These are phyloP conservation scores for Dissophora ornata DNA, from an alignment of 192 early-diverging fungal species.

Conservation along the genomic window DNA sequence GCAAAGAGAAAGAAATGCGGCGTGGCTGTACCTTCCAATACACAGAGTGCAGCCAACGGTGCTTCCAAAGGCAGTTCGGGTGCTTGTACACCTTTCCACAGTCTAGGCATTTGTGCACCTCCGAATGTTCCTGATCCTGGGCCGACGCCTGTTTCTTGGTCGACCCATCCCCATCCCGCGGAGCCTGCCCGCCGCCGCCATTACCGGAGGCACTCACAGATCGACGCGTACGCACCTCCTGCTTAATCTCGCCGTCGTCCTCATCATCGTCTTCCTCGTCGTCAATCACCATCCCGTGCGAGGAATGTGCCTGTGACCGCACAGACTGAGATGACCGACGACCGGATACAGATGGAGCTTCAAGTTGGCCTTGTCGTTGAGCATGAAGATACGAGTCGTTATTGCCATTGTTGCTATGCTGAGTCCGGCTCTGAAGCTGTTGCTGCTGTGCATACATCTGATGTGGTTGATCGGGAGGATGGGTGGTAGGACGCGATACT, in stretches of 20 bases:
- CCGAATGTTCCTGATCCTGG: conserved; percentile 1
- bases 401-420: no score
- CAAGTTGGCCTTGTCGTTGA: no score
- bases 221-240: conserved; percentile 5
- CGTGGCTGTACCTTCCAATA: conserved; percentile 63
- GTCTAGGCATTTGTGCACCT: conserved; percentile 44
- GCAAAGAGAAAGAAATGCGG: background rate
- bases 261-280: conserved; percentile 45
- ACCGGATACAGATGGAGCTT: background rate
- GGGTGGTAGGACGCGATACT: background rate
- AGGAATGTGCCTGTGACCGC: background rate
- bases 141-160: conserved; percentile 7
- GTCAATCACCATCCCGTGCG: conserved; percentile 20
- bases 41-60: conserved; percentile 75
- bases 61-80: conserved; percentile 61
- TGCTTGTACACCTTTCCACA: conserved; percentile 54
- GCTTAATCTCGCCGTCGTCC: conserved; percentile 51
- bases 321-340: background rate
- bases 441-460: background rate
- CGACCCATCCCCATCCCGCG: background rate
- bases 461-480: background rate
- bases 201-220: background rate
- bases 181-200: background rate
- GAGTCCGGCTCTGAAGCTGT: no score
- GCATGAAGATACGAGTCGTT: no score